Base-by-base conservation (phyloP, 2,329 filamentous ascomycete genomes). In the Epichloe baconii region DNA sequence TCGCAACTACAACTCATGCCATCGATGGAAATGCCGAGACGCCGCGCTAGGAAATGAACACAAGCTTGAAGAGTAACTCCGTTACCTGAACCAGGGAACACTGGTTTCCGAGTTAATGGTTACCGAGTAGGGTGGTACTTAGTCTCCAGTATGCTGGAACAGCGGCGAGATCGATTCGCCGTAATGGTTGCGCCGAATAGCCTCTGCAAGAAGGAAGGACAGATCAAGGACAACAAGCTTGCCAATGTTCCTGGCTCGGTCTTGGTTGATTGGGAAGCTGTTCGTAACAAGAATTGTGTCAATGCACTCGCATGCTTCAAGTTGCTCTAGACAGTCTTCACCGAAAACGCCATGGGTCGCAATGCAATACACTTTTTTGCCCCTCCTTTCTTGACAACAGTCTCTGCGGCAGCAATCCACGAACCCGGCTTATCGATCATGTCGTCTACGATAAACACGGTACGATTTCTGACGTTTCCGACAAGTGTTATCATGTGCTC, bases 401-500 rank as follows among this genome's bases (percentile, higher is more conserved):
- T 95, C 73, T 98, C 93, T 12, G 93, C 93, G 6, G 93, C 93
- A 5, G 91, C 91, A 58, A 98, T 94, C 93, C 93, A 98, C 6
- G 88, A 95, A 14, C 86, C 88, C 10, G 89, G 83, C 71, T 95
- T 96, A 71, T 98, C 93, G 62, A 98, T 96, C 86, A 98, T 97
- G 66, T 98, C 93, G 66, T 98, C 93, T 47, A 98, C 86, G 54
- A 98, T 89, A 64, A 98, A 85, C 50, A 97, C 93, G 0, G 88
- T 84, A 53, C 88, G 82, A 64, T 88, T 82, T 63, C 83, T 85
- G 54, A 98, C 93, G 61, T 97, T 88, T 54, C 93, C 93, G 14
- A 98, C 93, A n/a, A 98, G 76, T 0, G 93, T 98, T 60, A 98
- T 94, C 73, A 91, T 95, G 63, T 90, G 89, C 71, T 98, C 93